Percentiles rank a stretch among this genome's conserved stretches.
These are phyloP conservation scores for Patellaria atrata DNA, from an alignment of 495 filamentous ascomycete genomes.

Conservation along the genomic window DNA sequence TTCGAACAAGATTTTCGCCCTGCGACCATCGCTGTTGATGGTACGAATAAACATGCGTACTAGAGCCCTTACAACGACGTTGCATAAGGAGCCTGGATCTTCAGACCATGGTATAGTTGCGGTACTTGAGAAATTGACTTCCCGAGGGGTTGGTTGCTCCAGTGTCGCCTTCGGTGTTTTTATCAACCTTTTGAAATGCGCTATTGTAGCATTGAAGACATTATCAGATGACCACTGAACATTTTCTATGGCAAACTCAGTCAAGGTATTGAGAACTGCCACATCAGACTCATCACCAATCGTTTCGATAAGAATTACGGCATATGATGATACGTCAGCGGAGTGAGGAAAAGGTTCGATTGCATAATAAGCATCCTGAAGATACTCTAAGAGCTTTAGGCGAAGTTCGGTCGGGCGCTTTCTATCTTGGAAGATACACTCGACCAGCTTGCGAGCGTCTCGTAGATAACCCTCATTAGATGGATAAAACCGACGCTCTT, in stretches of 20 bases:
- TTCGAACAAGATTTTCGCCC: slow-evolving; percentile 37
- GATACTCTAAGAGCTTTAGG: slow-evolving; percentile 37
- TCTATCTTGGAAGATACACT: slow-evolving; percentile 49
- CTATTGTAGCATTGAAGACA: slow-evolving; percentile 31
- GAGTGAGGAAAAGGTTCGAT: slow-evolving; percentile 21
- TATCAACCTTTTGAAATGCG: too few relatives aligned
- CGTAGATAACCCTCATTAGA: slow-evolving; percentile 52
- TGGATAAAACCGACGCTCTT: slow-evolving; percentile 54
- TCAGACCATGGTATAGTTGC: slow-evolving; percentile 2
- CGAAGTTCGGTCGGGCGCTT: slow-evolving; percentile 52
- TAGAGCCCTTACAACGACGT: slow-evolving; percentile 16
- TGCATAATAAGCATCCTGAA: slow-evolving; percentile 54
- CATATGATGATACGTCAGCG: slow-evolving; percentile 9
- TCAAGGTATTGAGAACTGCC: slow-evolving; percentile 26
- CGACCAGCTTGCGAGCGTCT: slow-evolving; percentile 46
- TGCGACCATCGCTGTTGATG: slow-evolving; percentile 38
- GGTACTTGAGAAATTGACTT: slow-evolving; percentile 11
- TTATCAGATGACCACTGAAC: slow-evolving; percentile 25
- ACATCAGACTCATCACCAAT: slow-evolving; percentile 37
- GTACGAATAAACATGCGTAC: slow-evolving; percentile 38
- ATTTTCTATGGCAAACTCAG: slow-evolving; percentile 35
- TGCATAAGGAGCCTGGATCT: slow-evolving; percentile 9
- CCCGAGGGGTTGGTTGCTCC: not conserved
- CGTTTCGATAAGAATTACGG: slow-evolving; percentile 36
- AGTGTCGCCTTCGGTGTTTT: slow-evolving; percentile 8